Base-by-base conservation (phyloP, 164 flowering plant species). In the Vitis labrusca region DNA sequence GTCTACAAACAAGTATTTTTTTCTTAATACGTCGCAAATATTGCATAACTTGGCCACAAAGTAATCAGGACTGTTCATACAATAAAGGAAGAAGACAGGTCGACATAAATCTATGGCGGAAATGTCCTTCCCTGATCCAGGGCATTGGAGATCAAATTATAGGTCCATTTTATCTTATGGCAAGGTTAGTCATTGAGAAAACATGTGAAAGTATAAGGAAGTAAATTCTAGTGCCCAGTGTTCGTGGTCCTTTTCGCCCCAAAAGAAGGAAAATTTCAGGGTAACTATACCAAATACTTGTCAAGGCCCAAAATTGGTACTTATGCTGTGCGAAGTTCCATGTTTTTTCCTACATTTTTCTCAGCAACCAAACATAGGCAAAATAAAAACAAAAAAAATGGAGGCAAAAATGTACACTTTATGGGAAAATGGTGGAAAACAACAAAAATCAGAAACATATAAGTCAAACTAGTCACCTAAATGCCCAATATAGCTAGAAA, bases 101-200 rank as follows among this genome's bases (percentile, higher is more conserved):
- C 10, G 23, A 30, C 61, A n/a, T 67, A 54, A 52, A 71, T 12
- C 32, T 10, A 54, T 5, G 64, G 19, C 55, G 57, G 13, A 29
- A n/a, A 60, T 17, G 50, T 44, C 52, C 29, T 47, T 53, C 53
- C 5, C 32, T 19, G 12, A 17, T 23, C 27, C 32, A n/a, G 13
- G n/a, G 66, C 60, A 52, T 61, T 23, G 30, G 50, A 55, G n/a
- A 10, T 60, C 19, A 29, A 54, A 64, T 77, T 77, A 89, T 68
- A 95, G 86, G 64, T 86, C 66, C 32, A 93, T 59, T 77, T 91
- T 32, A 6, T 32, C 44, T 1, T 32, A 32, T 32, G 44, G 44
- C 44, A 32, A 32, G 44, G 44, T 32, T 32, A 32, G 44, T 32
- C 44, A 32, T 0, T 6, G 44, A 32, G 5, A 0, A 32, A 32